Conservation (phyloP, 176 grass and related monocot species). For the Eragrostis nindensis region DNA sequence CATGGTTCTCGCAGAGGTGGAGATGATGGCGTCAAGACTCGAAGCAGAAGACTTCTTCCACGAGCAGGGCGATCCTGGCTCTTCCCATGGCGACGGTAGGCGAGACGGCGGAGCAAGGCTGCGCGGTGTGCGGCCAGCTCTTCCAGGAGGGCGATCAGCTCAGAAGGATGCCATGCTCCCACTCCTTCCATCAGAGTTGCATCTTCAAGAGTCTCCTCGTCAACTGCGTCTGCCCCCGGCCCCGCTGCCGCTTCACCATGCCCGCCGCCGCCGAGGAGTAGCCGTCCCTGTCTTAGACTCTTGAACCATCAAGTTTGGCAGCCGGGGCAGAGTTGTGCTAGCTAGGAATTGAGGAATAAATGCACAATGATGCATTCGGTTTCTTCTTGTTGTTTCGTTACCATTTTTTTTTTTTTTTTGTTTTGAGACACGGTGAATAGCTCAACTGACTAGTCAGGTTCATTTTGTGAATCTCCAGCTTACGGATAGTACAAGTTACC, state of each 20-base stretch:
- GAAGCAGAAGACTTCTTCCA: not conserved
- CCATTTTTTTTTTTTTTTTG: no score
- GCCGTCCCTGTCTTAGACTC: no score
- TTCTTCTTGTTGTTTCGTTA: no score
- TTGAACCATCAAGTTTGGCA: no score
- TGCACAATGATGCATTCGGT: no score
- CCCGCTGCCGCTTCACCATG: constrained; percentile 14
- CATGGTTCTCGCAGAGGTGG: not conserved
- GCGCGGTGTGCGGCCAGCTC: not conserved
- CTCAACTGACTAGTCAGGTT: no score
- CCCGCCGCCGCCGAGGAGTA: not conserved
- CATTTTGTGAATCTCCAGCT: no score
- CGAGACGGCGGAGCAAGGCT: not conserved
- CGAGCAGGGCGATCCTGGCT: not conserved
- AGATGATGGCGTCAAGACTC: not conserved
- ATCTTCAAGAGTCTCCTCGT: constrained; percentile 2
- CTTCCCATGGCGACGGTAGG: not conserved
- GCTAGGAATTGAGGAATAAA: no score
- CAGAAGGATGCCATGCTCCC: not conserved
- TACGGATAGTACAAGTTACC: no score
- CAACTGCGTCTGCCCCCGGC: constrained; percentile 15
- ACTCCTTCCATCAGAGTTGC: constrained; percentile 11
- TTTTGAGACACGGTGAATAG: no score
- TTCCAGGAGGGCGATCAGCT: not conserved
- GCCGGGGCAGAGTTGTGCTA: no score